Base-by-base conservation (phyloP, 2,329 filamentous ascomycete species). In the Aspergillus eucalypticola region DNA sequence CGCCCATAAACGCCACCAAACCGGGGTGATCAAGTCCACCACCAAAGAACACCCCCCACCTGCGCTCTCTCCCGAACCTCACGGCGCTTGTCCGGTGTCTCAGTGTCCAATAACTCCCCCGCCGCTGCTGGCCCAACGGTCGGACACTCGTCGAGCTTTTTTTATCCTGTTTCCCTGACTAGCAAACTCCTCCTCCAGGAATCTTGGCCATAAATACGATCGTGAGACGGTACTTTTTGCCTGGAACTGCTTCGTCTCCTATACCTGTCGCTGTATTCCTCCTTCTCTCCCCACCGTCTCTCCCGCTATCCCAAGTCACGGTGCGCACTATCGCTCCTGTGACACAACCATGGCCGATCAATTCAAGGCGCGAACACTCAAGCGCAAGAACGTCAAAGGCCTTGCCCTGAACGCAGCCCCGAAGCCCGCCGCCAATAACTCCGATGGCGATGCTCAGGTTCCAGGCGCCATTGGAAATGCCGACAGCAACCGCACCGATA, bases 341-440 rank as follows among this genome's bases (percentile, higher is more conserved):
- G 54, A 56, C 55, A 57, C 46, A 57, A 44, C 67, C 66, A 87
- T 87, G 83, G 81, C 83, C 65, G 85, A 88, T 73, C 78, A 80
- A 57, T 87, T 88, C 78, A 84, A 87, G 75, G 81, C 84, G 59
- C 82, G 85, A 75, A 96, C 95, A 63, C 90, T 99, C 88, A 98
- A 97, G 88, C 90, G 94, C 84, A 97, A 98, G 86, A 99, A 99
- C 76, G 90, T 96, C 78, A 98, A 98, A 82, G 94, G 93, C 39
- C 88, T 99, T 54, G 93, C 92, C 67, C 83, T 99, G 73, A 93
- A 87, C 71, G 88, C 91, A 53, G 88, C 90, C 50, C 89, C 91
- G 44, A 91, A 92, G 65, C 72, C 82, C 63, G 82, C 86, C 53
- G 81, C 87, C 57, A 86, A 88, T 56, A 88, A 91, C 29, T 89